phyloP scores from a whole-genome alignment of 139 green algal species.

The Astrephomene gubernaculifera region DNA sequence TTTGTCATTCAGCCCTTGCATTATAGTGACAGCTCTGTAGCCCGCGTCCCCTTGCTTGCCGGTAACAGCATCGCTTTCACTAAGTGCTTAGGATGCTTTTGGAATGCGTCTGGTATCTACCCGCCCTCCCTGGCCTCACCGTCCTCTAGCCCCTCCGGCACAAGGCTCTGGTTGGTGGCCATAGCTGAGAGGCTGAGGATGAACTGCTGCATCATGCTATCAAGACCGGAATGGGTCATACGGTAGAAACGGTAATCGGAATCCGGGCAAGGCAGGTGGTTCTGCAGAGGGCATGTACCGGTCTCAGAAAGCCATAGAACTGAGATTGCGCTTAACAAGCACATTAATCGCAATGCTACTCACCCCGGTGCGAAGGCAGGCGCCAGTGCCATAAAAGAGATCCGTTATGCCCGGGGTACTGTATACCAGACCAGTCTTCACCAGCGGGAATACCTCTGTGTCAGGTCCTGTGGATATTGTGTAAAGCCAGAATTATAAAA shows the following conservation, averaged over 20 bases:
- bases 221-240: background rate
- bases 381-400: background rate
- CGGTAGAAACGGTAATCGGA: constrained; percentile 1
- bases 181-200: constrained; percentile 11
- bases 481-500: too few species aligned
- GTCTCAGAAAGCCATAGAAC: background rate
- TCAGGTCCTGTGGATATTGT: background rate
- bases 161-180: background rate
- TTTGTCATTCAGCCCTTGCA: too few species aligned
- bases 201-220: constrained; percentile 32
- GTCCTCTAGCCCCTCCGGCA: background rate
- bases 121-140: too few species aligned
- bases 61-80: too few species aligned
- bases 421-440: background rate
- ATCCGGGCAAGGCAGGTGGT: background rate
- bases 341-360: background rate
- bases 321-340: background rate
- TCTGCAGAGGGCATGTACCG: constrained; percentile 2
- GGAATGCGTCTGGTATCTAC: too few species aligned
- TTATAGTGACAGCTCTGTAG: too few species aligned
- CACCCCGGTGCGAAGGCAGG: background rate
- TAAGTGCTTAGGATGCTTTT: too few species aligned
- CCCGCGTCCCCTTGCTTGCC: too few species aligned
- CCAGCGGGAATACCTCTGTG: constrained; percentile 4
- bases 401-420: background rate